A percentile compares a stretch with the other conserved stretches of the same genome.
Evolutionary conservation across 176 grass and related monocot species (phyloP).

Genomic region (Aegilops sharonensis): DNA sequence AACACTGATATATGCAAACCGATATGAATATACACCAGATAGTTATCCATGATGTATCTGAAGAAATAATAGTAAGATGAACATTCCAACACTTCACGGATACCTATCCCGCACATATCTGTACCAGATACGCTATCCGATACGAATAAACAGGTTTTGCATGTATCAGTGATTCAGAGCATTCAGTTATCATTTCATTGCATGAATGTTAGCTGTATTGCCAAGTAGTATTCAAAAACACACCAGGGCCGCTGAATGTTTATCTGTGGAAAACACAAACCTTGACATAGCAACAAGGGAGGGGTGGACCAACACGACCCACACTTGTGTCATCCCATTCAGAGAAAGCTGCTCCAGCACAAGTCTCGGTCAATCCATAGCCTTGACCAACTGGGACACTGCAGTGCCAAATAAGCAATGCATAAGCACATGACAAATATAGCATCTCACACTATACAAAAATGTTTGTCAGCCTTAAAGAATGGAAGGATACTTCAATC

Average conservation of each 20-base stretch:
- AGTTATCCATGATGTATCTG: neutral
- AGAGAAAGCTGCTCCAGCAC: conserved; percentile 74
- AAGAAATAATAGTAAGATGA: neutral
- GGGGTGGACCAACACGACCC: conserved; percentile 79
- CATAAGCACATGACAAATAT: conserved; percentile 21
- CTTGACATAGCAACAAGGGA: conserved; percentile 89
- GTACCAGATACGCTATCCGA: neutral
- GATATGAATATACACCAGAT: neutral
- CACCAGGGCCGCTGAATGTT: neutral
- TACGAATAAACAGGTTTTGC: neutral
- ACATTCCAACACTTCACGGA: neutral
- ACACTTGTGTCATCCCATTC: conserved; percentile 67
- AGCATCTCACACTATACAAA: neutral
- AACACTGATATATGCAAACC: neutral
- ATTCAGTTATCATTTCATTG: neutral
- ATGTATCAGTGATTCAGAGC: neutral
- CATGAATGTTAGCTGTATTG: conserved; percentile 1
- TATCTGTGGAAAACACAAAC: conserved; percentile 23
- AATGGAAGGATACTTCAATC: neutral
- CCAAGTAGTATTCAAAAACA: neutral
- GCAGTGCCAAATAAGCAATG: conserved; percentile 20
- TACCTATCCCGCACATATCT: neutral
- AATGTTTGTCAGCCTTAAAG: neutral
- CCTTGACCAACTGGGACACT: conserved; percentile 88
- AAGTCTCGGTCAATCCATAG: conserved; percentile 95